Base-by-base conservation (phyloP, 2,329 filamentous ascomycete genomes). In the Penicillium aurantiogriseum region DNA sequence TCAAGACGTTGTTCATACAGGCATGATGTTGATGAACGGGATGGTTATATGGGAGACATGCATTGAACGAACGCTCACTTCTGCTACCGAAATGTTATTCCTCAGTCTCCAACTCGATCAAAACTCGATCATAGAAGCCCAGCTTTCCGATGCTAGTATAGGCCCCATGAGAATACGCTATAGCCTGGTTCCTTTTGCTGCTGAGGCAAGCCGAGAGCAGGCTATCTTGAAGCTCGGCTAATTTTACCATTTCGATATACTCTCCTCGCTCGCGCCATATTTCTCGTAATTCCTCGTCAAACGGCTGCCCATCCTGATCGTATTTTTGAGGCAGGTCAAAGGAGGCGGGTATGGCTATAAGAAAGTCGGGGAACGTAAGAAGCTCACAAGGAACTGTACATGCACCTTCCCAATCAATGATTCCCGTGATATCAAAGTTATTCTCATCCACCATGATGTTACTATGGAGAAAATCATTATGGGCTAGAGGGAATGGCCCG, bases 371-470 rank as follows among this genome's bases (percentile, higher is more conserved):
- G 25, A 59, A 56, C 10, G 45, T 17, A 7, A 62, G 42, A 0
- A 63, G 15, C 39, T 60, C 57, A 51, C 55, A 13, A 59, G 59
- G 27, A 29, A 60, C 58, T 2, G 56, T 59, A 54, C 33, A 61
- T 9, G 54, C 59, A 10, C 56, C 54, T 45, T 62, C 61, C 61
- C 51, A 65, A 31, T 65, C 59, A 21, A 63, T 61, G 9, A 61
- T 39, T 21, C 58, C 57, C 11, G 58, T 57, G 0, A 63, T 39
- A 6, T 54, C 33, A n/a, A 56, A 65, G 19, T 2, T 21, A 21
- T 54, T 45, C 10, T 52, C 31, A 40, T 64, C 48, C 13, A 63
- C 59, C 10, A 64, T 62, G 29, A 64, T 60, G 15, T 63, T 64
- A 43, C 59, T 64, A n/a, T 63, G 52, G 9, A 57, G 50, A 9